Percentiles rank a stretch among this genome's conserved stretches.
These are phyloP conservation scores for Lantana camara DNA, from an alignment of 257 asterid species.

Conservation along the genomic window DNA sequence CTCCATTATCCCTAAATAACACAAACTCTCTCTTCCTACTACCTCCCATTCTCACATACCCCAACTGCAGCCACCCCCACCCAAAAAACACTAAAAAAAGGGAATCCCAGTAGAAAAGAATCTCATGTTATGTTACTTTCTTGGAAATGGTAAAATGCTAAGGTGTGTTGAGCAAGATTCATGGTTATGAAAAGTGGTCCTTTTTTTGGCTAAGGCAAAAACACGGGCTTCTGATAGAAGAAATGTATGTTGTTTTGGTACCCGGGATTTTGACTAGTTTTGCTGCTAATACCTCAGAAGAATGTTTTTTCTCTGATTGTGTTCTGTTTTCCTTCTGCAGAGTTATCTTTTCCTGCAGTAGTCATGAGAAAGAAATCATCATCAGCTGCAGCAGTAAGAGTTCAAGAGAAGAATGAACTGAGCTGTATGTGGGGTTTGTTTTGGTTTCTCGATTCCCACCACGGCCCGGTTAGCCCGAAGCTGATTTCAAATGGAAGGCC, in stretches of 20 bases:
- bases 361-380: constrained; percentile 42
- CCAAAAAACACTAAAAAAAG: no score
- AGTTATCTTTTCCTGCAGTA: not conserved
- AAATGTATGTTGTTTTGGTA: not conserved
- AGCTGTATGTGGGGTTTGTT: constrained; percentile 46
- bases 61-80: not conserved
- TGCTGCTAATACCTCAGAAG: not conserved
- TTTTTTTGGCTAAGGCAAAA: no score
- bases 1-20: constrained; percentile 22
- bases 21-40: constrained; percentile 26
- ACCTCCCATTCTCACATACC: constrained; percentile 5
- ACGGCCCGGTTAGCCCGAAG: constrained; percentile 30
- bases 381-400: constrained; percentile 23
- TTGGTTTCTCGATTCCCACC: constrained; percentile 35
- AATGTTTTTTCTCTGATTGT: not conserved
- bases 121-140: constrained; percentile 15
- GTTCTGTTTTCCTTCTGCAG: not conserved
- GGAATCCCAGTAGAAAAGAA: no score
- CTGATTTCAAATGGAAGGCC: constrained; percentile 38
- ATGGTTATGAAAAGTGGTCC: not conserved
- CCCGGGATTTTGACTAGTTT: no score
- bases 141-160: constrained; percentile 1
- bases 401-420: constrained; percentile 32
- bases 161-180: constrained; percentile 27
- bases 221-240: constrained; percentile 1